Base-by-base conservation (phyloP, 1,284 basidiomycete genomes). In the Cystobasidiaceae sp. region DNA sequence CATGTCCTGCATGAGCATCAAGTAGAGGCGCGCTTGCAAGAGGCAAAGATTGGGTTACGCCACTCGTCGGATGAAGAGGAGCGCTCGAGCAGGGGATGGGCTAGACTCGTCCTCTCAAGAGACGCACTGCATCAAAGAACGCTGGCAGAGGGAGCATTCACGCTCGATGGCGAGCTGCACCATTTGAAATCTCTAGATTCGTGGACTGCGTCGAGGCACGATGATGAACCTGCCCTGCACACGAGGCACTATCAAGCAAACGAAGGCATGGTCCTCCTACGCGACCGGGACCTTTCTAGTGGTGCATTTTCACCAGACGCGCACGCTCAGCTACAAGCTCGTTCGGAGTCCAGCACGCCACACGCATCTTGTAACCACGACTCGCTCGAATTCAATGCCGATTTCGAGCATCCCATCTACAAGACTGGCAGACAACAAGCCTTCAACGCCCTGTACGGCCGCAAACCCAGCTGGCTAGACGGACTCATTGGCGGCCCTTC, bases 141-240 rank as follows among this genome's bases (percentile, higher is more conserved):
- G 3, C 32, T 73, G 11, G 89, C 86, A 74, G 88, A 91, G 74
- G 90, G 90, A 60, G 84, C 85, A 7, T 91, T 91, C 78, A 82
- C 82, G 8, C 81, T 83, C 17, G 76, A 83, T 49, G 88, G 88
- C 19, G 79, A 84, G 63, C 79, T 82, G n/a, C 85, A 89, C 77
- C 86, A 90, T 73, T 80, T 92, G 69, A 80, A 86, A 76, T 87
- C 86, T 13, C 82, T 81, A 70, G 84, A 86, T 27, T 85, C 86
- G 71, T 92, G 90, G 77, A 19, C 30, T 17, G 7, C 39, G 3
- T 44, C 32, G 2, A 48, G 52, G 25, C 43, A 54, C 27, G 73
- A 74, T 39, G 78, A 69, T 91, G 67, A 85, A 90, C 62, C 84
- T 90, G 64, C 90, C 86, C 80, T 80, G 84, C 56, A 86, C 88